phyloP scores from a whole-genome alignment of 768 basidiomycete genomes.

The Glaciozyma antarctica region DNA sequence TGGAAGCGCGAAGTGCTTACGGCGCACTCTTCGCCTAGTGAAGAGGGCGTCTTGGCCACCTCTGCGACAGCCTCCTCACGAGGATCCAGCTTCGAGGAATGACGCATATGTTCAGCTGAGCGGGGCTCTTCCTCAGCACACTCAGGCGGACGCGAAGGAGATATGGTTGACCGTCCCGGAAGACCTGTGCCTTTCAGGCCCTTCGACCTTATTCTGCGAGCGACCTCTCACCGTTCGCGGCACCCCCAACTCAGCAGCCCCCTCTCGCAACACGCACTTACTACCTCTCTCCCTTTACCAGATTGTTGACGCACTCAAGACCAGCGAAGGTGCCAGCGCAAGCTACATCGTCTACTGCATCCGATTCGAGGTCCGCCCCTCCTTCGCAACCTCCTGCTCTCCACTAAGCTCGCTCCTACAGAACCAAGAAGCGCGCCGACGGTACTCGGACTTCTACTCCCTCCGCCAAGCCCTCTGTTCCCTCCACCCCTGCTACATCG shows the following conservation, averaged over 20 bases:
- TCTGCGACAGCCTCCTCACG: not conserved
- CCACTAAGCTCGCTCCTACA: conserved; percentile 37
- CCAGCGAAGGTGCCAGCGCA: conserved; percentile 71
- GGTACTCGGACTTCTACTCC: conserved; percentile 97
- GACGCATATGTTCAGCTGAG: not conserved
- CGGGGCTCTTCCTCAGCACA: not conserved
- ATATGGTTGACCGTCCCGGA: not conserved
- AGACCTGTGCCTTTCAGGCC: too few species aligned
- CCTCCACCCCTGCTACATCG: conserved; percentile 89
- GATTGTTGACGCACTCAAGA: conserved; percentile 96
- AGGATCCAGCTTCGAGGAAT: not conserved
- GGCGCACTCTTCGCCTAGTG: not conserved
- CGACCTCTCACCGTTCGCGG: too few species aligned
- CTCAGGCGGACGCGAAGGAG: not conserved
- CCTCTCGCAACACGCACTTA: not conserved
- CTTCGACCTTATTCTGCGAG: too few species aligned
- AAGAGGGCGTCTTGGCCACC: not conserved
- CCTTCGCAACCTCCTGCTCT: not conserved
- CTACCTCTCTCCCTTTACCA: conserved; percentile 37
- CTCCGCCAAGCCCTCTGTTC: conserved; percentile 70
- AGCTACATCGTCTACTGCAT: conserved; percentile 94
- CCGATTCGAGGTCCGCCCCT: conserved; percentile 52
- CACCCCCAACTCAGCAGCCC: too few species aligned
- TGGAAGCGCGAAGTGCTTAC: too few species aligned
- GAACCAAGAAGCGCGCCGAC: conserved; percentile 71